Conservation (phyloP, 768 basidiomycete species). For the Suillus occidentalis region DNA sequence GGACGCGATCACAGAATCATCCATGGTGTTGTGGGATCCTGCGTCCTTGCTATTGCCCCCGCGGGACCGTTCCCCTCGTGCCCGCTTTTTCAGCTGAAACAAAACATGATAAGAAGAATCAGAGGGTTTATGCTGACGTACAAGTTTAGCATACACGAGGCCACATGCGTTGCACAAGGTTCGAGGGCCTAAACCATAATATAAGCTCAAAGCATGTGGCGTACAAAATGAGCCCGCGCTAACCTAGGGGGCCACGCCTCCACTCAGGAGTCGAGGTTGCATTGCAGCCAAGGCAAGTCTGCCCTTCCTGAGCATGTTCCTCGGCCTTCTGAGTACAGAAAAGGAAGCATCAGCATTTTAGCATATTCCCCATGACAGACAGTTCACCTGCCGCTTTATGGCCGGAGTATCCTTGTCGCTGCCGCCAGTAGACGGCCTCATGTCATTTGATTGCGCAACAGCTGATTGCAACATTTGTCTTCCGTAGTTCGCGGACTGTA, state of each 20-base stretch:
- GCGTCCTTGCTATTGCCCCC: slow-evolving; percentile 26
- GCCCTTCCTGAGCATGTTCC: slow-evolving; percentile 53
- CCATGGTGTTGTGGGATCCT: slow-evolving; percentile 29
- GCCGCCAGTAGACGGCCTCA: slow-evolving; percentile 20
- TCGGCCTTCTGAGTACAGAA: slow-evolving; percentile 35
- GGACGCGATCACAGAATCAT: slow-evolving; percentile 25
- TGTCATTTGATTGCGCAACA: slow-evolving; percentile 27
- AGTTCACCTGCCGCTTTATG: slow-evolving; percentile 35
- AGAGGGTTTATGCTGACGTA: slow-evolving; percentile 42
- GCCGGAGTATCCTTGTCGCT: slow-evolving; percentile 32
- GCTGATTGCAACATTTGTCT: slow-evolving; percentile 32
- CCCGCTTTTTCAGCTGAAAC: slow-evolving; percentile 33
- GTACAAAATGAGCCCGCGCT: slow-evolving; percentile 29
- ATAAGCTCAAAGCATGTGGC: slow-evolving; percentile 25
- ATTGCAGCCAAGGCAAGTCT: slow-evolving; percentile 77
- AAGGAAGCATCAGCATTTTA: slow-evolving; percentile 24
- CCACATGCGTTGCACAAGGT: slow-evolving; percentile 87
- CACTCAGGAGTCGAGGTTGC: slow-evolving; percentile 89
- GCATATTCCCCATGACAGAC: slow-evolving; percentile 24
- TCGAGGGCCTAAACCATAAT: slow-evolving; percentile 58
- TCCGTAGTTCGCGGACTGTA: slow-evolving; percentile 44
- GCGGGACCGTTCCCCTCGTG: slow-evolving; percentile 34
- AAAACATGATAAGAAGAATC: slow-evolving; percentile 17
- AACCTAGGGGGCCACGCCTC: slow-evolving; percentile 81
- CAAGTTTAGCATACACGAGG: slow-evolving; percentile 84